phyloP scores from a whole-genome alignment of 441 rosid genomes.

The Dalechampia spathulata region DNA sequence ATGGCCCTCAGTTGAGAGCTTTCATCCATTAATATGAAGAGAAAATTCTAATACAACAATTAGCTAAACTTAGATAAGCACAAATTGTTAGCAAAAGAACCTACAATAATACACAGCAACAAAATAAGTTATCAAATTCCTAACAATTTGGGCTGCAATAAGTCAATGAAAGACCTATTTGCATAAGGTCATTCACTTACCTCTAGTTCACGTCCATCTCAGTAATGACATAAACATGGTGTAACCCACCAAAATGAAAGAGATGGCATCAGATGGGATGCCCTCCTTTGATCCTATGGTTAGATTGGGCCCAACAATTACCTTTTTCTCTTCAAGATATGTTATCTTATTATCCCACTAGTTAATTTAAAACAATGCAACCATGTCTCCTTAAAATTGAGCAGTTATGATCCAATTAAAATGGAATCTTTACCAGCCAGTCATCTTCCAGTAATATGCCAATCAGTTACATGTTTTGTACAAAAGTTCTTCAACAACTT shows the following conservation, averaged over 20 bases:
- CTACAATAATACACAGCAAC: too few species aligned
- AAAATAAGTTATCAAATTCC: conserved; percentile 6
- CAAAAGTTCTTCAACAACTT: too few species aligned
- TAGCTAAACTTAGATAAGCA: too few species aligned
- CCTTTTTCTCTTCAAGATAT: too few species aligned
- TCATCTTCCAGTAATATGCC: background rate
- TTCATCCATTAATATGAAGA: too few species aligned
- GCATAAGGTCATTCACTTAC: background rate
- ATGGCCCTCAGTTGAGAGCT: too few species aligned
- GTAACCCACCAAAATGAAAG: background rate
- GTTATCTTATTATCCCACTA: background rate
- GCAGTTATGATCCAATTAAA: background rate
- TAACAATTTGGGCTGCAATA: background rate
- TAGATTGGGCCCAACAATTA: too few species aligned
- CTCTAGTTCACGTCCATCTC: background rate
- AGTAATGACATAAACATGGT: background rate
- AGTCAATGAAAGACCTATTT: background rate
- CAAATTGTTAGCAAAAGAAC: too few species aligned
- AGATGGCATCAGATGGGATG: background rate
- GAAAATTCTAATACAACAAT: too few species aligned
- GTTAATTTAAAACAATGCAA: background rate
- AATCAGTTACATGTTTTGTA: background rate
- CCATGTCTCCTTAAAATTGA: background rate
- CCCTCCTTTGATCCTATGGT: background rate
- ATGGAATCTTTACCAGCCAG: background rate